Evolutionary conservation across 352 stramenopile genomes (phyloP).

Genomic region (Globisporangium cystogenes): DNA sequence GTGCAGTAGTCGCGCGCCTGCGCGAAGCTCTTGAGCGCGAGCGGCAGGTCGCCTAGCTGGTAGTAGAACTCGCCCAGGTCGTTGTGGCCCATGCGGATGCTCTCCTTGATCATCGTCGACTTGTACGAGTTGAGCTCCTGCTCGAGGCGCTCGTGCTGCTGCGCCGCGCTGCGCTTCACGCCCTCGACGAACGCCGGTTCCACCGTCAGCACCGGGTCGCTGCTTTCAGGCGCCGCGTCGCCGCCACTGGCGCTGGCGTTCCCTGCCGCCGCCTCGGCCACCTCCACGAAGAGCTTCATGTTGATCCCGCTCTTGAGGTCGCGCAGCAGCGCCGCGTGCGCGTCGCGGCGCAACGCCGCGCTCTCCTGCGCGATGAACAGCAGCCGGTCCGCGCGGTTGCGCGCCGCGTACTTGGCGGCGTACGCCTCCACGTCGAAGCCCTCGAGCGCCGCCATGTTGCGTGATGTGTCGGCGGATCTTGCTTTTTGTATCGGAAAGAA

Average conservation of each 20-base stretch:
- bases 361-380: conserved; percentile 59
- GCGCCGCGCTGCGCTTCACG: conserved; percentile 49
- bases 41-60: conserved; percentile 63
- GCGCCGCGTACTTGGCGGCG: conserved; percentile 76
- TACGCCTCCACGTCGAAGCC: conserved; percentile 82
- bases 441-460: conserved; percentile 19
- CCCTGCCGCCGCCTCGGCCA: conserved; percentile 31
- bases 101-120: conserved; percentile 90
- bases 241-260: conserved; percentile 11
- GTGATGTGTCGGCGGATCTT: not conserved
- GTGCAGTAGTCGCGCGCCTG: conserved; percentile 89
- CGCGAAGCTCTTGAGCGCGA: conserved; percentile 81
- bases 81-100: conserved; percentile 88
- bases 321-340: conserved; percentile 39
- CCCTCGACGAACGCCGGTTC: conserved; percentile 53
- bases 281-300: conserved; percentile 63
- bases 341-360: conserved; percentile 39
- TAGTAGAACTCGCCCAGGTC: conserved; percentile 88
- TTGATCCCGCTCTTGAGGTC: conserved; percentile 64
- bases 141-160: conserved; percentile 79
- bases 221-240: conserved; percentile 20
- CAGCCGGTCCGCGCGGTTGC: conserved; percentile 71
- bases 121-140: conserved; percentile 91
- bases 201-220: conserved; percentile 18
- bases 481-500: no score